phyloP scores from a whole-genome alignment of 148 eudicot genomes.

The Vaccinium vitisidaea region DNA sequence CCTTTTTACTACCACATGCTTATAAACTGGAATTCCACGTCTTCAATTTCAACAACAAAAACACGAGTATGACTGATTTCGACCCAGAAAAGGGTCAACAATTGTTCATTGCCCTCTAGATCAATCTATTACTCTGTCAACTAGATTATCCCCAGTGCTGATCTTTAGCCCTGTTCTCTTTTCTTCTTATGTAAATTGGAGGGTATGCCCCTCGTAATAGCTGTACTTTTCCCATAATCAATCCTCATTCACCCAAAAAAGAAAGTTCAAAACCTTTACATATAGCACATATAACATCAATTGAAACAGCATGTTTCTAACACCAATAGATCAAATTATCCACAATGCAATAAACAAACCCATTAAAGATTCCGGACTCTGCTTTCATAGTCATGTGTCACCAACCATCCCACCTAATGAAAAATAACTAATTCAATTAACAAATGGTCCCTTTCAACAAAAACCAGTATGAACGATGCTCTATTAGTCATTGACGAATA shows the following conservation, averaged over 20 bases:
- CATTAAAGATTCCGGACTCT: background rate
- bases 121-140: background rate
- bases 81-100: background rate
- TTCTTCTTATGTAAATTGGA: no score
- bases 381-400: constrained; percentile 9
- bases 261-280: background rate
- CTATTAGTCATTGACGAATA: background rate
- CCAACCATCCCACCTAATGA: constrained; percentile 6
- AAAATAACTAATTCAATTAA: constrained; percentile 2
- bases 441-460: background rate
- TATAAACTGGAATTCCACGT: background rate
- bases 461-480: background rate
- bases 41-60: constrained; percentile 13
- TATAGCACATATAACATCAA: background rate
- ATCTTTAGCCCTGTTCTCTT: background rate
- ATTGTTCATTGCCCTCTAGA: background rate
- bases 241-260: background rate
- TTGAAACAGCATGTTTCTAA: constrained; percentile 13
- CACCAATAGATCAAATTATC: background rate
- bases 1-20: constrained; percentile 5
- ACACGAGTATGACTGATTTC: constrained; percentile 1
- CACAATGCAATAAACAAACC: background rate
- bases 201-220: no score
- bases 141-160: background rate
- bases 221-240: no score